Percentiles rank a stretch among this genome's conserved stretches.
Evolutionary conservation across 1,139 yeast genomes (phyloP).

Genomic region (Candida dubliniensis): DNA sequence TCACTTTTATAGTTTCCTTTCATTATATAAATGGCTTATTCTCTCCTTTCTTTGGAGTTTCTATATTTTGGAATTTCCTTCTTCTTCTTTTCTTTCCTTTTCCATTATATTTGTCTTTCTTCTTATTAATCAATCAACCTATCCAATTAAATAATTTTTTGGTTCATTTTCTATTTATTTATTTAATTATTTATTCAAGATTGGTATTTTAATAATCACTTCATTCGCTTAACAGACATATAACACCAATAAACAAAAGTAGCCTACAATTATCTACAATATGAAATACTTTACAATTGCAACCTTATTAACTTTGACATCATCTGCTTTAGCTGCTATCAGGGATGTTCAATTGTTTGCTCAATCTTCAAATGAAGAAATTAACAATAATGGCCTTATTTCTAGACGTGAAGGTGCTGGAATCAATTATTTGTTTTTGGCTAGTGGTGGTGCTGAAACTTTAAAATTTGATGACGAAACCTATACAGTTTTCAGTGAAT

Average conservation of each 20-base stretch:
- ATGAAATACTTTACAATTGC: constrained; percentile 22
- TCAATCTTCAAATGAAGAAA: constrained; percentile 21
- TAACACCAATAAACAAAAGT: constrained; percentile 5
- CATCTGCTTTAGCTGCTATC: constrained; percentile 24
- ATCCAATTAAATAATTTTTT: too few species aligned
- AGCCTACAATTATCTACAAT: not conserved
- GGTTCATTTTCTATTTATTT: too few species aligned
- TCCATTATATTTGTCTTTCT: too few species aligned
- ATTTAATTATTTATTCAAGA: too few species aligned
- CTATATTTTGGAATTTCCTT: too few species aligned
- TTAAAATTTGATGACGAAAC: constrained; percentile 57
- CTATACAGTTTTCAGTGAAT: constrained; percentile 38
- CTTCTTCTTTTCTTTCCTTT: too few species aligned
- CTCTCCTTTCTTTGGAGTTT: too few species aligned
- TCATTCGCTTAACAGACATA: too few species aligned
- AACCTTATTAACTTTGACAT: constrained; percentile 17
- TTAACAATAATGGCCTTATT: constrained; percentile 30
- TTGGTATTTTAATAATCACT: too few species aligned
- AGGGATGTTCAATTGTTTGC: constrained; percentile 18
- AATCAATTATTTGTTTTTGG: constrained; percentile 44
- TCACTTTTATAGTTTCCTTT: too few species aligned
- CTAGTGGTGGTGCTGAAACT: constrained; percentile 8
- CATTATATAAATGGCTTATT: too few species aligned
- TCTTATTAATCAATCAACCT: too few species aligned
- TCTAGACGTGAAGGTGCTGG: constrained; percentile 58